Evolutionary conservation across 2,329 filamentous ascomycete species (phyloP), one percentile per base, ranked within the genome.

Genomic region (Colletotrichum sojae): DNA sequence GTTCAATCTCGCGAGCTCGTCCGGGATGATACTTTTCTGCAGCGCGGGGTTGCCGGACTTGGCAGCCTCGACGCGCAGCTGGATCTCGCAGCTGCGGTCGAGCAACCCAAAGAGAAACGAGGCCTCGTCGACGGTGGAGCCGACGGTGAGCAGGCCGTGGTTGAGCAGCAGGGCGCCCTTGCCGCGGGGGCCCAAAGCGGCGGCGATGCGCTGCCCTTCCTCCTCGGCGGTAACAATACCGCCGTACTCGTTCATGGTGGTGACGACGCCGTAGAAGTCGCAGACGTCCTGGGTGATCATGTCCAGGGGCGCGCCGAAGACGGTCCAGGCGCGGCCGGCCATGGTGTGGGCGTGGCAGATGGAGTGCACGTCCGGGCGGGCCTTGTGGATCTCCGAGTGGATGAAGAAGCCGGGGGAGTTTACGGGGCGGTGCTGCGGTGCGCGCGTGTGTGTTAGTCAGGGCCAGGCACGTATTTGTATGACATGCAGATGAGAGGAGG

Each of bases 351-450:
- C 88, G 75, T 94, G 91, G 78, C 90, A 92, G 39, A 91, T 87
- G 25, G 91, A 90, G 73, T 89, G 84, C 46, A 91, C 87, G 76
- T 92, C 86, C 6, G 87, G 87, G 39, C 91, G 82, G 6, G 89
- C 89, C 79, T 89, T 90, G 80, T 92, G 88, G 16, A 93, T 83
- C 31, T 90, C 90, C 8, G 85, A 86, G 79, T 94, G 91, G 73
- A 94, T 94, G 71, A 89, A 81, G 76, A 91, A 93, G 10, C 91
- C 91, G 0, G 91, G 90, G 4, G 88, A 86, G 77, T 94, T 94
- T 55, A 87, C 86, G 2, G 91, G 45, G 39, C 51, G 49, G 49
- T 54, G 31, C 48, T 22, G 45, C 25, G 49, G 49, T 6, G 60
- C 69, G 22, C 2, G 22, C 2, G 22, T 22, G 22, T 22, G 10